Base-by-base conservation (phyloP, 345 rosid species). In the Kandelia obovata region DNA sequence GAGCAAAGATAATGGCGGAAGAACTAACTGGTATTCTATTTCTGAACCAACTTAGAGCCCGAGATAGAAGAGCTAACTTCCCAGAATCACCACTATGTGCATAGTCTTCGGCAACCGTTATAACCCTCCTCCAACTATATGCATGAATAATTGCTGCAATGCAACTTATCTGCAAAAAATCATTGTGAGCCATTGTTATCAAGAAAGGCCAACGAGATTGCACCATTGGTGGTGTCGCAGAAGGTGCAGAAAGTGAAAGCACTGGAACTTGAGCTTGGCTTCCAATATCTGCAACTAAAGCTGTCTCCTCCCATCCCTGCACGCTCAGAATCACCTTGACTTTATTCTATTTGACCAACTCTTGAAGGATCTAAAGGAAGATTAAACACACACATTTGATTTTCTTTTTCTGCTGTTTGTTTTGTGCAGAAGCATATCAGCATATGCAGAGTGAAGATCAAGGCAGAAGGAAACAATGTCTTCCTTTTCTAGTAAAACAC, bases 291-390 rank as follows among this genome's bases (percentile, higher is more conserved):
- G 82, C 82, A 53, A 82, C 87, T 57, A 82, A 20, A 59, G 75
- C 68, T 53, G 88, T 77, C 67, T 77, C 88, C 58, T 75, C 79
- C 88, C 89, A 83, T 35, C 67, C 75, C 57, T 81, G 81, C 83
- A 79, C 55, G 55, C 92, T 88, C 19, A 84, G 34, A 7, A 85
- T 84, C 56, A 69, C 84, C 27, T 75, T 32, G 23, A 75, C 86
- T 52, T 73, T 26, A 43, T 74, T 73, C 60, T 79, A 76, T 66
- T 79, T 66, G 20, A 85, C 78, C 64, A 85, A 61, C 21, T 65
- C 70, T 66, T 76, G 21, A 21, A 21, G 21, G 21, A 21, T 21
- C 21, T 21, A 21, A 21, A 21, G 21, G 21, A 21, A 21, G 21
- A 21, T 21, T 21, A 21, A 21, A 21, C 21, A 21, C 21, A 21